These are phyloP conservation scores for Scortechinia acanthostroma DNA, from an alignment of 2,329 filamentous ascomycete species.

Conservation along the genomic window DNA sequence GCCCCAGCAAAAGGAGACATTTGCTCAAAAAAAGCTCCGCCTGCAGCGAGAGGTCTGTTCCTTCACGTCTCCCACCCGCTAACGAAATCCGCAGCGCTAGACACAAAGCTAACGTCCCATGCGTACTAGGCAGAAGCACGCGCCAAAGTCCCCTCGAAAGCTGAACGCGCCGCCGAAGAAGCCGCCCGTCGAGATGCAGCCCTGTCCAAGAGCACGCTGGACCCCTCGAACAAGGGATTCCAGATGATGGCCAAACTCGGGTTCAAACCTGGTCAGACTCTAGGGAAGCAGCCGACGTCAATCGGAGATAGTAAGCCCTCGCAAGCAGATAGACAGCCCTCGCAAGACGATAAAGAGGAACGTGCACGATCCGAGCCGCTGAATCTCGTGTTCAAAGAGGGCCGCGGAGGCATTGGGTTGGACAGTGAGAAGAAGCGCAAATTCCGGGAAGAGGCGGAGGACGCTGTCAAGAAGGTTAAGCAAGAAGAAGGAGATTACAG, in stretches of 20 bases:
- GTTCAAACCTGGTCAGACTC: constrained; percentile 67
- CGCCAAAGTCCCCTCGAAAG: constrained; percentile 70
- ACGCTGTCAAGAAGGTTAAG: constrained; percentile 47
- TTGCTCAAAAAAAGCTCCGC: constrained; percentile 42
- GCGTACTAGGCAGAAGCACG: constrained; percentile 54
- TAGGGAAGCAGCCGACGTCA: constrained; percentile 58
- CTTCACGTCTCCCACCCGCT: constrained; percentile 30
- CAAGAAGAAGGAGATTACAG: constrained; percentile 67
- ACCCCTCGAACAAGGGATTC: constrained; percentile 71
- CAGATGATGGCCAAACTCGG: constrained; percentile 97
- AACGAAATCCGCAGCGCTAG: constrained; percentile 6
- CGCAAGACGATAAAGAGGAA: constrained; percentile 7
- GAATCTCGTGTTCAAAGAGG: constrained; percentile 68
- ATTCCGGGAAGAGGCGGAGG: constrained; percentile 17
- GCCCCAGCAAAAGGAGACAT: constrained; percentile 45
- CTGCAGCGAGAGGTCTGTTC: constrained; percentile 36
- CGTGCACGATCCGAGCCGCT: constrained; percentile 64
- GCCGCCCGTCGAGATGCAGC: constrained; percentile 67
- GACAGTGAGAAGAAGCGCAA: constrained; percentile 79
- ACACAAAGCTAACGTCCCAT: constrained; percentile 6
- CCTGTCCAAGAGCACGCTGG: constrained; percentile 67
- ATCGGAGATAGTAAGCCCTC: constrained; percentile 23
- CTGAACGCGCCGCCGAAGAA: constrained; percentile 71
- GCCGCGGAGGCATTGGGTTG: constrained; percentile 75
- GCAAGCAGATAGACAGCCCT: constrained; percentile 10